phyloP scores from a whole-genome alignment of 345 rosid species.

The Linum usitatissimum region DNA sequence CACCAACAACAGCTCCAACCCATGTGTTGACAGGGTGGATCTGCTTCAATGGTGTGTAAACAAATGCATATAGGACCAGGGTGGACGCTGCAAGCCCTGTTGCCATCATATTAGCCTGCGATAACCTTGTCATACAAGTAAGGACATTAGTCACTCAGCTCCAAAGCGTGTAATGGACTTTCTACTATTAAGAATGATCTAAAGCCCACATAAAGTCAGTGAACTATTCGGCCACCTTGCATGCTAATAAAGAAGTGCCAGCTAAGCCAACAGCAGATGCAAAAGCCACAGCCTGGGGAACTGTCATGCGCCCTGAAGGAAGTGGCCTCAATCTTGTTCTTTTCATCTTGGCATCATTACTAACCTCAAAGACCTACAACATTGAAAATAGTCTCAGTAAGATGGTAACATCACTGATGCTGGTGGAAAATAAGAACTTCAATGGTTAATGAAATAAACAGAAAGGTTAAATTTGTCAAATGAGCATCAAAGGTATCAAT shows the following conservation, averaged over 20 bases:
- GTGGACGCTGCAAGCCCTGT: slow-evolving; percentile 80
- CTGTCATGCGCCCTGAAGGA: slow-evolving; percentile 69
- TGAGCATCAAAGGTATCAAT: not conserved
- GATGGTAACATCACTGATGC: not conserved
- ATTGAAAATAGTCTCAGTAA: not conserved
- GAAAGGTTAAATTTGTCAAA: not conserved
- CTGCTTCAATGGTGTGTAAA: slow-evolving; percentile 86
- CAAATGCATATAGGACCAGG: slow-evolving; percentile 65
- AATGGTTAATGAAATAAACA: not conserved
- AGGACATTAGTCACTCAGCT: slow-evolving; percentile 24
- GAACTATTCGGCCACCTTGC: slow-evolving; percentile 44
- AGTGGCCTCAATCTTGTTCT: slow-evolving; percentile 76
- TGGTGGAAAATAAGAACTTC: not conserved
- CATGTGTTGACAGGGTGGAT: slow-evolving; percentile 93
- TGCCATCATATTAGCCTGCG: slow-evolving; percentile 91
- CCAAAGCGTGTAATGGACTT: slow-evolving; percentile 1
- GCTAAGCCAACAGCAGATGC: slow-evolving; percentile 62
- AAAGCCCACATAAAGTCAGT: slow-evolving; percentile 5
- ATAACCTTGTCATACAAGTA: slow-evolving; percentile 47
- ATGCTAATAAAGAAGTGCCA: slow-evolving; percentile 70
- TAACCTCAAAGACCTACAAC: slow-evolving; percentile 64
- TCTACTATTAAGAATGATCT: not conserved
- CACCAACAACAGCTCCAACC: slow-evolving; percentile 98
- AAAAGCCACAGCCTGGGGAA: slow-evolving; percentile 67
- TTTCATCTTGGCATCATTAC: slow-evolving; percentile 88